Evolutionary conservation across 2,329 filamentous ascomycete species (phyloP).

Genomic region (Geosmithia flava): DNA sequence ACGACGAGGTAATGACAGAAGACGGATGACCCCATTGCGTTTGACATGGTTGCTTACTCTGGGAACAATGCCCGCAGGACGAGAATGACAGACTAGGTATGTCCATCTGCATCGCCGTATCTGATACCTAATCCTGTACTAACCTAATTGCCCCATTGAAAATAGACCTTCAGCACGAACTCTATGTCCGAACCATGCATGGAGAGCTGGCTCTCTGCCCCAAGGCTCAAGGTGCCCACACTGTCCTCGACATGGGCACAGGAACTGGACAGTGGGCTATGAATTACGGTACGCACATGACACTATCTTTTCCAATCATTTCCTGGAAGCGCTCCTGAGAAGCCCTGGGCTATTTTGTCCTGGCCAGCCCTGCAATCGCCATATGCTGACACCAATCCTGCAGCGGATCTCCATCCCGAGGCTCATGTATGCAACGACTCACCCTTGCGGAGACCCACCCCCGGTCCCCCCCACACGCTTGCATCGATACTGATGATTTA

Average conservation of each 20-base stretch:
- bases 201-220: background rate
- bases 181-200: background rate
- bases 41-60: background rate
- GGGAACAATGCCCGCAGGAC: constrained; percentile 2
- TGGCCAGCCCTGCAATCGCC: too few species aligned
- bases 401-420: constrained; percentile 8
- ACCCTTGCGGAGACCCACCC: background rate
- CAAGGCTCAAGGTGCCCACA: constrained; percentile 5
- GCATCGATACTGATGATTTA: background rate
- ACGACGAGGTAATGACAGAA: constrained; percentile 1
- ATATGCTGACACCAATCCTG: background rate
- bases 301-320: background rate
- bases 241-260: constrained; percentile 17
- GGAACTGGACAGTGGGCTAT: constrained; percentile 20
- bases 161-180: constrained; percentile 2
- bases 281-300: constrained; percentile 11
- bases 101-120: background rate
- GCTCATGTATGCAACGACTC: constrained; percentile 4
- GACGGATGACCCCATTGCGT: background rate
- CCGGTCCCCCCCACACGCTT: background rate
- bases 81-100: constrained; percentile 8
- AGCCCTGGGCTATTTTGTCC: too few species aligned
- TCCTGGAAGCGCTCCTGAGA: background rate
- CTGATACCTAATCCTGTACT: background rate
- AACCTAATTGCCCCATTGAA: background rate